A percentile compares a stretch with the other conserved stretches of the same genome.
These are phyloP conservation scores for Sclerotinia sclerotiorum DNA, from an alignment of 2,329 filamentous ascomycete genomes.

Conservation along the genomic window DNA sequence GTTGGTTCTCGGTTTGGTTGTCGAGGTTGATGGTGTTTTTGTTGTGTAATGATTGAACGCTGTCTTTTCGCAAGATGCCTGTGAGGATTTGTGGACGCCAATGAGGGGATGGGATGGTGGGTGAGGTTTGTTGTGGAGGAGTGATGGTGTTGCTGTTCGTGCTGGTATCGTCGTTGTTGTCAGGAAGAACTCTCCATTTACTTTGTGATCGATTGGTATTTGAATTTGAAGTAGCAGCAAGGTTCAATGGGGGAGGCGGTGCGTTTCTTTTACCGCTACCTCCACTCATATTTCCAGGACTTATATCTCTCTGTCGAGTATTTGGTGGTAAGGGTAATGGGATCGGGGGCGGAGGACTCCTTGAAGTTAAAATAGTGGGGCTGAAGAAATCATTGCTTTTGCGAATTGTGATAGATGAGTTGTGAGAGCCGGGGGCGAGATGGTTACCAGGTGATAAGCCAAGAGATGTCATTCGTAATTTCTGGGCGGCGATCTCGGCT, in stretches of 20 bases:
- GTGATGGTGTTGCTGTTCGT: not conserved
- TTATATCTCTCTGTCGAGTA: not conserved
- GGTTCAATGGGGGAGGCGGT: conserved; percentile 1
- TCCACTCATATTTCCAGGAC: not conserved
- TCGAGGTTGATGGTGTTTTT: not conserved
- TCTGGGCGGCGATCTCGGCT: conserved; percentile 34
- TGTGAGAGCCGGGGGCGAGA: not conserved
- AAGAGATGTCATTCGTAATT: conserved; percentile 18
- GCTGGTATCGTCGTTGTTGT: not conserved
- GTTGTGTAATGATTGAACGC: conserved; percentile 5
- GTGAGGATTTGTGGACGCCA: conserved; percentile 33
- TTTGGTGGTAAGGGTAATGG: conserved; percentile 46
- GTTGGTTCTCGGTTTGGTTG: not conserved
- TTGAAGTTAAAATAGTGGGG: conserved; percentile 24
- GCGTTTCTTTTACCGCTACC: conserved; percentile 2
- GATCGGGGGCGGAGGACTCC: conserved; percentile 43
- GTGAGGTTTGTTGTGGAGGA: not conserved
- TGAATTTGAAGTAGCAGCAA: not conserved
- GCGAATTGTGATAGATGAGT: conserved; percentile 15
- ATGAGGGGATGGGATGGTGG: conserved; percentile 32
- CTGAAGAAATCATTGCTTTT: conserved; percentile 20
- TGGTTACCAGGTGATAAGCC: conserved; percentile 15
- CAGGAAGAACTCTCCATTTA: conserved; percentile 33
- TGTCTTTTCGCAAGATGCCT: conserved; percentile 14
- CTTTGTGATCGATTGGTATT: not conserved